Evolutionary conservation across 441 rosid species (phyloP).

Genomic region (Populus hybrid): DNA sequence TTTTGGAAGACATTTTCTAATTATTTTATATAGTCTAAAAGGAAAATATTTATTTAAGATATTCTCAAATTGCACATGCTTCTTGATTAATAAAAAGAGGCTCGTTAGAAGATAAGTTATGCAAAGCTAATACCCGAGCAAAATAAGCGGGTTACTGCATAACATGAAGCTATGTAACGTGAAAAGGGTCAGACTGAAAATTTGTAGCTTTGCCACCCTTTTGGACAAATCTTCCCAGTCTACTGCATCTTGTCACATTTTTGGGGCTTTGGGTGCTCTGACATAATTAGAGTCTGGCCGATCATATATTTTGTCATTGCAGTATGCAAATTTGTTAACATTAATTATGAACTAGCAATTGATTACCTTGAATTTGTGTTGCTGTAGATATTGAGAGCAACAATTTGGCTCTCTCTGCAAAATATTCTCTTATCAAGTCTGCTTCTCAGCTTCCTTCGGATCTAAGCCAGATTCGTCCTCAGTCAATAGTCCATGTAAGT

Average conservation of each 20-base stretch:
- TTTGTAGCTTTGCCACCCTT: not conserved
- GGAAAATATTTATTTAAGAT: not conserved
- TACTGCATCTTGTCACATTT: not conserved
- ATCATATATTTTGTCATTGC: not conserved
- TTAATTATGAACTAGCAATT: not conserved
- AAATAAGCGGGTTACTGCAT: not conserved
- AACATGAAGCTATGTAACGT: not conserved
- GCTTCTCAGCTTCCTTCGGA: conserved; percentile 78
- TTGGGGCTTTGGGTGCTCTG: not conserved
- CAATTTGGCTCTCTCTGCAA: conserved; percentile 79
- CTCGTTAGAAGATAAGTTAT: not conserved
- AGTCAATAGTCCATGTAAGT: conserved; percentile 75
- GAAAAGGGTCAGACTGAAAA: not conserved
- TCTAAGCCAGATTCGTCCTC: conserved; percentile 51
- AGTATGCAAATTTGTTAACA: not conserved
- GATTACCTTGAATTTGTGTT: conserved; percentile 14
- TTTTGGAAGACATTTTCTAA: not conserved
- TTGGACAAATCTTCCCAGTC: not conserved
- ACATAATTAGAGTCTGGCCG: not conserved
- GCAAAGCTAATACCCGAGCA: not conserved
- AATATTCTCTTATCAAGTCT: conserved; percentile 64
- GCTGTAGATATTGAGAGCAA: conserved; percentile 73
- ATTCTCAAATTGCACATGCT: not conserved
- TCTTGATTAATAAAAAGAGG: not conserved
- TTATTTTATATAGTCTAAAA: not conserved